Conservation (phyloP, 305 asterid species). For the Vinca major region DNA sequence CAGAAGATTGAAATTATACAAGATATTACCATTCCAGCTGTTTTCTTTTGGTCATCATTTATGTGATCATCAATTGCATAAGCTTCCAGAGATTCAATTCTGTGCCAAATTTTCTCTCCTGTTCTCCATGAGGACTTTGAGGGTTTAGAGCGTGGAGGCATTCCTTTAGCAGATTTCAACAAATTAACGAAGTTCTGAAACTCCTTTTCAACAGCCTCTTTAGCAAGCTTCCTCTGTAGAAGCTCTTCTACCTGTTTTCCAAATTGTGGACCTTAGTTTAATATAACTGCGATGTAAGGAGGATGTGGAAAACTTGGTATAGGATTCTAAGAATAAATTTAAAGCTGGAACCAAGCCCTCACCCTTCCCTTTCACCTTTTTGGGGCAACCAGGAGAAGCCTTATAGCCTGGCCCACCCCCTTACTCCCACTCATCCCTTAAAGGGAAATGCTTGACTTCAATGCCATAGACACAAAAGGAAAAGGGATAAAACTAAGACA, state of each 20-base stretch:
- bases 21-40: constrained; percentile 64
- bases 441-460: neutral
- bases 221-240: constrained; percentile 47
- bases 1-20: constrained; percentile 4
- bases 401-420: neutral
- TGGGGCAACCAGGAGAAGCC: neutral
- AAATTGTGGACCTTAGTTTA: constrained; percentile 7
- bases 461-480: neutral
- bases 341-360: neutral
- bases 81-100: constrained; percentile 60
- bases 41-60: constrained; percentile 61
- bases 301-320: constrained; percentile 6
- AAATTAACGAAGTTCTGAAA: constrained; percentile 55
- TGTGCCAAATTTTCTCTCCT: constrained; percentile 46
- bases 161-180: constrained; percentile 54
- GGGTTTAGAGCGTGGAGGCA: constrained; percentile 58
- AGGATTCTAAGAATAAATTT: neutral
- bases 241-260: constrained; percentile 72
- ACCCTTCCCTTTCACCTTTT: neutral
- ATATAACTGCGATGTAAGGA: neutral
- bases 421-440: neutral
- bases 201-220: constrained; percentile 68
- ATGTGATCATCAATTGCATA: constrained; percentile 63
- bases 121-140: constrained; percentile 56
- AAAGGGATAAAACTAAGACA: neutral